Conservation (phyloP, 805 yeast species). For the Myxozyma sirexii region DNA sequence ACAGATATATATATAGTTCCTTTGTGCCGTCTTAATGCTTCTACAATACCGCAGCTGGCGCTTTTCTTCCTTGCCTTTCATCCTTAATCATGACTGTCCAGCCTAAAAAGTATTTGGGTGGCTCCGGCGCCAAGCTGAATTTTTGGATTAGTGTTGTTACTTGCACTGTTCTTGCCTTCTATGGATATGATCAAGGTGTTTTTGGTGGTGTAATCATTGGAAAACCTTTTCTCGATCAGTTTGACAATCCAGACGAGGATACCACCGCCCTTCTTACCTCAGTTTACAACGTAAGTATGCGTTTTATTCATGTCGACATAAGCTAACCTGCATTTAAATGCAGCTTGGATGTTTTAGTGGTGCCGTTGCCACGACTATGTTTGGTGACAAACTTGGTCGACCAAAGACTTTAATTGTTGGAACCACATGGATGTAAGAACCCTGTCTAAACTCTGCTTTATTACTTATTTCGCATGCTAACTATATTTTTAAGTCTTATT, state of each 20-base stretch:
- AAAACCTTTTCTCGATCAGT: conserved; percentile 26
- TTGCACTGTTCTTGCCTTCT: conserved; percentile 32
- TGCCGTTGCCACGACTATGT: conserved; percentile 62
- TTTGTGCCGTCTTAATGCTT: conserved; percentile 41
- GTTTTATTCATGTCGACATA: not conserved
- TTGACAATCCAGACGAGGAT: conserved; percentile 22
- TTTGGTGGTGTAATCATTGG: conserved; percentile 34
- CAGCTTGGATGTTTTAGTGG: conserved; percentile 72
- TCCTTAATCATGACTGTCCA: conserved; percentile 1
- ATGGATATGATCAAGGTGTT: conserved; percentile 34
- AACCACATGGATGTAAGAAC: conserved; percentile 42
- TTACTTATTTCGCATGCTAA: conserved; percentile 54
- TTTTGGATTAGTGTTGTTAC: conserved; percentile 26
- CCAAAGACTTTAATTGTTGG: conserved; percentile 63
- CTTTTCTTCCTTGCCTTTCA: not conserved
- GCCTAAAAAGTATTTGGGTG: conserved; percentile 23
- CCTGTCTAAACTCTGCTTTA: not conserved
- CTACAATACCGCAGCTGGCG: not conserved
- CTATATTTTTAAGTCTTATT: conserved; percentile 49
- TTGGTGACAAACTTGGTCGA: conserved; percentile 69
- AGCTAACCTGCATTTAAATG: conserved; percentile 38
- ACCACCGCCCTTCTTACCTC: conserved; percentile 26
- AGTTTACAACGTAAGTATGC: conserved; percentile 21
- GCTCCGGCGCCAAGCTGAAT: conserved; percentile 27
- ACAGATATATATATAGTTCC: not conserved